Base-by-base conservation (phyloP, 495 filamentous ascomycete genomes). In the Apiosordaria backusii region DNA sequence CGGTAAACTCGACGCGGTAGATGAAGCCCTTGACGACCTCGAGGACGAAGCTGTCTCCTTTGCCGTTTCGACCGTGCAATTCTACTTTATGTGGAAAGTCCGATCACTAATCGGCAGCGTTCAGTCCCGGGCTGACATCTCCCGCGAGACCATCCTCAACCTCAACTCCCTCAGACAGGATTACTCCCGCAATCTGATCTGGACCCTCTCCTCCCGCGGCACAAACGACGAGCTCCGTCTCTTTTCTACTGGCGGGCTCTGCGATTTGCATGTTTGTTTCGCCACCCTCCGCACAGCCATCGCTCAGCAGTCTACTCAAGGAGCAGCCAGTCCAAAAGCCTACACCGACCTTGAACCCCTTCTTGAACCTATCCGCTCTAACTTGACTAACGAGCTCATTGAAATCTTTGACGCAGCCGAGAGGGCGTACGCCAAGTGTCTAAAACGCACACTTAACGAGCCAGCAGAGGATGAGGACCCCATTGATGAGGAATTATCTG, bases 21-120 rank as follows among this genome's bases (percentile, higher is more conserved):
- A 88, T 62, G 85, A 89, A 26, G 87, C 89, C 15, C 73, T 84
- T 4, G 88, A 89, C 63, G 85, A 84, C 53, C 78, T 88, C 9
- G 93, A 96, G 72, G 88, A 92, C 65, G 89, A 93, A 65, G 78
- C 95, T 60, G 86, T 93, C 5, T 80, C 82, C 10, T 88, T 85
- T 63, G 89, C 92, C 21, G 87, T 93, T 67, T 88, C 88, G 67
- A 82, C 88, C 5, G 76, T 90, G 23, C 79, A 93, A 24, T 92
- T 93, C 79, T 98, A 97, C 79, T 95, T 97, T 76, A 91, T 96
- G 88, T 99, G 95, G 95, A 93, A 93, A 68, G 83, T 91, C 9
- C 86, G 87, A 57, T 75, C 75, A 50, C 69, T 87, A 54, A 69
- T 75, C 24, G 72, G 73, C 22, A 58, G 72, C 6, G 74, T 88